Conservation (phyloP, 169 alveolate genomes). For the Blepharisma undulans region DNA sequence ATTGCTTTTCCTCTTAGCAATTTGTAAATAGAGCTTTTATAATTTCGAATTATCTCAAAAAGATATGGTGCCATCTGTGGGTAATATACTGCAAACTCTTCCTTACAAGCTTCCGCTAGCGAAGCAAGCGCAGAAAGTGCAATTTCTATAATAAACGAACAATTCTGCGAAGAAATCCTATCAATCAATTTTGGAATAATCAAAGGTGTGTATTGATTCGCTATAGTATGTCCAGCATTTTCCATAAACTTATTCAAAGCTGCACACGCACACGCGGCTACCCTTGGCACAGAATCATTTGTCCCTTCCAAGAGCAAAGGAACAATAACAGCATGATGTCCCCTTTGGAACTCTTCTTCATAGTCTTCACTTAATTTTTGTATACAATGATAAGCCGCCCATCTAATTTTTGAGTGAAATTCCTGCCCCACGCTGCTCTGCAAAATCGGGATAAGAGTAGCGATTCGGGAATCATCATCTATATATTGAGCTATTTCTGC, state of each 20-base stretch:
- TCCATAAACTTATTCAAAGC: slow-evolving; percentile 79
- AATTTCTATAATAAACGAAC: slow-evolving; percentile 70
- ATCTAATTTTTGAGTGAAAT: slow-evolving; percentile 81
- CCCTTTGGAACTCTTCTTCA: slow-evolving; percentile 70
- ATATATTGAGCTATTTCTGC: slow-evolving; percentile 80
- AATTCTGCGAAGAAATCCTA: background rate
- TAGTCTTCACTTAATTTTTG: slow-evolving; percentile 79
- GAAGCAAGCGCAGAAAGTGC: slow-evolving; percentile 74
- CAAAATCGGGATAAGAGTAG: slow-evolving; percentile 69
- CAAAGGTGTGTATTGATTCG: slow-evolving; percentile 48
- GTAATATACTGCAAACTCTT: slow-evolving; percentile 59
- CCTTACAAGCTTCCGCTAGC: slow-evolving; percentile 70
- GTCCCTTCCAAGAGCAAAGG: slow-evolving; percentile 65
- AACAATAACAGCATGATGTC: slow-evolving; percentile 63
- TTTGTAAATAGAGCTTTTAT: slow-evolving; percentile 54
- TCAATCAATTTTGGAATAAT: slow-evolving; percentile 42
- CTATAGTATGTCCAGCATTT: slow-evolving; percentile 57
- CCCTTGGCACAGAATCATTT: slow-evolving; percentile 81
- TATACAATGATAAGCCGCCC: slow-evolving; percentile 82
- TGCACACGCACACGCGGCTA: slow-evolving; percentile 78
- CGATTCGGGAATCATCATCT: slow-evolving; percentile 57
- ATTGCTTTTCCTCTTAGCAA: slow-evolving; percentile 76
- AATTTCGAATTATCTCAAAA: slow-evolving; percentile 44
- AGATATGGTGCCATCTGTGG: slow-evolving; percentile 55
- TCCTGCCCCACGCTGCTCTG: slow-evolving; percentile 21